Percentiles rank a stretch among this genome's conserved stretches.
Evolutionary conservation across 1,139 yeast genomes (phyloP).

Genomic region (Geotrichum cucujoidarum): DNA sequence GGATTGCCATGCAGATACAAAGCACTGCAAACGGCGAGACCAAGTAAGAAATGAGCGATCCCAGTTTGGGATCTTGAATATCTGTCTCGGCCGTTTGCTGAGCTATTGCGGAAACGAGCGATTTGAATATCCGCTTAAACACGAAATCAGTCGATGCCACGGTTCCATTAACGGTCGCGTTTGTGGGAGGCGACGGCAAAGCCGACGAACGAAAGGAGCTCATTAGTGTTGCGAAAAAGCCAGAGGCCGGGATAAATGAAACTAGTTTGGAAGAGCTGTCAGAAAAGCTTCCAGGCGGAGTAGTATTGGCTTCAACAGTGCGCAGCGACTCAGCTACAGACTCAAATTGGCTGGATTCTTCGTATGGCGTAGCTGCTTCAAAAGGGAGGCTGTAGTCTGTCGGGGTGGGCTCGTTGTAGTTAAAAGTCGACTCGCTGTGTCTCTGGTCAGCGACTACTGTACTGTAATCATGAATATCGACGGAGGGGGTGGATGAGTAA

Average conservation of each 20-base stretch:
- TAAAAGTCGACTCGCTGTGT: too few relatives aligned
- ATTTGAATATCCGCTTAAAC: conserved; percentile 22
- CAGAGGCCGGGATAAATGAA: conserved; percentile 12
- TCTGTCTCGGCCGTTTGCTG: conserved; percentile 28
- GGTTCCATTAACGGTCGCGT: conserved; percentile 1
- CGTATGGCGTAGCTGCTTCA: too few relatives aligned
- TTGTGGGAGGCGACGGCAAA: background rate
- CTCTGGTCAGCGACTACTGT: too few relatives aligned
- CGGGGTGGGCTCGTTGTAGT: too few relatives aligned
- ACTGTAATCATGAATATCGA: too few relatives aligned
- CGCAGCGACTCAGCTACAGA: conserved; percentile 1
- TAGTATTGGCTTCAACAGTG: conserved; percentile 3
- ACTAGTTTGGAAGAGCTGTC: background rate
- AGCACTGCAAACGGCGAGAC: conserved; percentile 48
- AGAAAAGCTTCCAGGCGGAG: conserved; percentile 1
- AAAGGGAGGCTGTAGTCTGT: too few relatives aligned
- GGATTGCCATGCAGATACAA: conserved; percentile 60
- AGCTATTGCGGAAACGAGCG: conserved; percentile 25
- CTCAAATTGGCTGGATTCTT: too few relatives aligned
- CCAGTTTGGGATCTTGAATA: conserved; percentile 27
- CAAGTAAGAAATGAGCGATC: conserved; percentile 36
- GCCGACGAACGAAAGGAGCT: conserved; percentile 7
- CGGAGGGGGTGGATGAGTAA: background rate
- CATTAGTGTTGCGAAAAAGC: conserved; percentile 14
- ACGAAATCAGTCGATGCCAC: conserved; percentile 21